phyloP scores from a whole-genome alignment of 495 filamentous ascomycete genomes.

The Penicillium cinerascens region DNA sequence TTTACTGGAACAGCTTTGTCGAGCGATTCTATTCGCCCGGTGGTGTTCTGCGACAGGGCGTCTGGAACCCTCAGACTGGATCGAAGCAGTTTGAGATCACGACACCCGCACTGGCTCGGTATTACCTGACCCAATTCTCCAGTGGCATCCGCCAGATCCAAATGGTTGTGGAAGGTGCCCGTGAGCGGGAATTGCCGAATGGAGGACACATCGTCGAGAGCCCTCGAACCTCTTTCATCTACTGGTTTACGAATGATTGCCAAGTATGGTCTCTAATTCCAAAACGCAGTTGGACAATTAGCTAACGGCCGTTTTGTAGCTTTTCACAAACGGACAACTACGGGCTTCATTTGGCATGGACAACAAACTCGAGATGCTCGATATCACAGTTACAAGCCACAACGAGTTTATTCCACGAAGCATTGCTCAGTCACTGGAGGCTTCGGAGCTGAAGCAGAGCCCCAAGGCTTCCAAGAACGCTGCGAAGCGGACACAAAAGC shows the following conservation, averaged over 20 bases:
- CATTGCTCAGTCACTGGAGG: slow-evolving; percentile 45
- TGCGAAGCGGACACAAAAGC: slow-evolving; percentile 55
- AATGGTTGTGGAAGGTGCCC: slow-evolving; percentile 59
- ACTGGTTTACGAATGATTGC: slow-evolving; percentile 68
- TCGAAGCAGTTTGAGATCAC: slow-evolving; percentile 76
- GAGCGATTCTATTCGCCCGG: slow-evolving; percentile 68
- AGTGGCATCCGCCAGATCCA: slow-evolving; percentile 78
- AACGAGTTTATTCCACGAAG: slow-evolving; percentile 67
- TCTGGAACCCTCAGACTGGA: slow-evolving; percentile 48
- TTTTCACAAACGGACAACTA: slow-evolving; percentile 60
- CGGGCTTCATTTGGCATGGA: slow-evolving; percentile 63
- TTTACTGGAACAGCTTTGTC: slow-evolving; percentile 73
- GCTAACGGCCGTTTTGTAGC: slow-evolving; percentile 31
- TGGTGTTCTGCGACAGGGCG: slow-evolving; percentile 64
- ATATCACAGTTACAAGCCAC: slow-evolving; percentile 59
- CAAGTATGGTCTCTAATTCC: slow-evolving; percentile 48
- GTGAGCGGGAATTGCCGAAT: slow-evolving; percentile 54
- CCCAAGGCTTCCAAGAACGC: slow-evolving; percentile 62
- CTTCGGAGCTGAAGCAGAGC: slow-evolving; percentile 62
- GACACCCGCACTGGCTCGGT: slow-evolving; percentile 69
- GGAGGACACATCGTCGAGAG: slow-evolving; percentile 65
- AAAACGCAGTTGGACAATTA: neutral
- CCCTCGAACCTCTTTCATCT: slow-evolving; percentile 59
- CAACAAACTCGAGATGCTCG: slow-evolving; percentile 70
- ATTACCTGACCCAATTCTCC: slow-evolving; percentile 78